A percentile compares a stretch with the other conserved stretches of the same genome.
Conservation (phyloP, 768 basidiomycete species). For the Russula earlei region DNA sequence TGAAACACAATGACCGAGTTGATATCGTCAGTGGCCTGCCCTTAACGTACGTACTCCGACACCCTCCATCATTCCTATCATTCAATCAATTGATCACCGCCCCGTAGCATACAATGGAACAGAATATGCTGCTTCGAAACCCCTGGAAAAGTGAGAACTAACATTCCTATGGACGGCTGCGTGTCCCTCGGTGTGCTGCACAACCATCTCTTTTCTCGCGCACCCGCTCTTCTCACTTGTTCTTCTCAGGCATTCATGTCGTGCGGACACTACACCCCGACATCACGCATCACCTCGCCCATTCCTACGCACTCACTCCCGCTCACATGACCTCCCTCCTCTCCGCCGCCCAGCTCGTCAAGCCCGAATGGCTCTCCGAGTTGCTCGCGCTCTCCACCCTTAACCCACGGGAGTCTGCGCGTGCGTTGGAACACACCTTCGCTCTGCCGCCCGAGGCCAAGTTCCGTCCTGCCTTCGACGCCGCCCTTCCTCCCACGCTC, state of each 20-base stretch:
- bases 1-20: conserved; percentile 48
- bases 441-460: conserved; percentile 42
- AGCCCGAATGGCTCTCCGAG: conserved; percentile 57
- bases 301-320: conserved; percentile 41
- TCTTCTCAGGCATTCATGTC: conserved; percentile 44
- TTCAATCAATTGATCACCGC: not conserved
- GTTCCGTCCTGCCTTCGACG: conserved; percentile 49
- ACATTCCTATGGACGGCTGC: conserved; percentile 23
- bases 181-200: conserved; percentile 40
- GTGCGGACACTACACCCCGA: conserved; percentile 35
- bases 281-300: conserved; percentile 57
- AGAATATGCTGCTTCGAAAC: conserved; percentile 20
- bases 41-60: conserved; percentile 35
- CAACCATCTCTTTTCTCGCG: not conserved
- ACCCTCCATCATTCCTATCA: not conserved
- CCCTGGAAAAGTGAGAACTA: conserved; percentile 21
- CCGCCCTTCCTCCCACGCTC: conserved; percentile 37
- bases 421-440: conserved; percentile 44
- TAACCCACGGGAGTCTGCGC: conserved; percentile 26
- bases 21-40: conserved; percentile 34
- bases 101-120: conserved; percentile 25
- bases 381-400: conserved; percentile 42
- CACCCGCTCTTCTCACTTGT: not conserved
- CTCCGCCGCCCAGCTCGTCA: conserved; percentile 49
- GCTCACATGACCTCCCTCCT: conserved; percentile 50